Percentiles rank a stretch among this genome's conserved stretches.
Conservation (phyloP, 129 eudicot genomes). For the Flaveria trinervia region DNA sequence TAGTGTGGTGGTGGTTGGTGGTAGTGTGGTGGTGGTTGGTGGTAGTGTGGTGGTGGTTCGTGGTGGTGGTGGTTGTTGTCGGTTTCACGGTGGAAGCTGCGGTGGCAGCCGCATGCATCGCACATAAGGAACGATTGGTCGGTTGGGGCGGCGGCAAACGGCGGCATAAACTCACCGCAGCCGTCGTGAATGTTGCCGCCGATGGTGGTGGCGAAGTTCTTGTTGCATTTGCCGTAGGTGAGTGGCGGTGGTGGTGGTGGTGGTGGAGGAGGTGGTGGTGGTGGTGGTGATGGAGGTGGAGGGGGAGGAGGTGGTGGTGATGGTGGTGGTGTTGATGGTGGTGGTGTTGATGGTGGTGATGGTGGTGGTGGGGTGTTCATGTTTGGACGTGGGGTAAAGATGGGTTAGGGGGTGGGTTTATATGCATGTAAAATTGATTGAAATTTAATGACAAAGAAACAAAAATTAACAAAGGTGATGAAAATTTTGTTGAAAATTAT, state of each 20-base stretch:
- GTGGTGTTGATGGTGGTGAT: slow-evolving; percentile 37
- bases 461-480: not conserved
- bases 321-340: slow-evolving; percentile 32
- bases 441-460: not conserved
- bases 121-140: slow-evolving; percentile 55
- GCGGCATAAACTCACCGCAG: slow-evolving; percentile 69
- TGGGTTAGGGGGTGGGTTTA: not conserved
- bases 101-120: slow-evolving; percentile 83
- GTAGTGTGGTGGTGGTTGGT: slow-evolving; percentile 39
- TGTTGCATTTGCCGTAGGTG: slow-evolving; percentile 61
- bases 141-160: slow-evolving; percentile 11
- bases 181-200: slow-evolving; percentile 77
- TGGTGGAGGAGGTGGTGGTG: slow-evolving; percentile 36
- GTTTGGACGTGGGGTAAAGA: not conserved
- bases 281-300: slow-evolving; percentile 45
- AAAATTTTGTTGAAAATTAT: not conserved
- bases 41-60: slow-evolving; percentile 16
- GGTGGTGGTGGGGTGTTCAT: slow-evolving; percentile 9
- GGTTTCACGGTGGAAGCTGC: slow-evolving; percentile 75
- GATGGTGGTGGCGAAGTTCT: slow-evolving; percentile 60
- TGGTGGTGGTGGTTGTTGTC: slow-evolving; percentile 34
- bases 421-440: slow-evolving; percentile 9
- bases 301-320: slow-evolving; percentile 28
- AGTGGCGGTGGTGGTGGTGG: slow-evolving; percentile 38
- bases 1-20: slow-evolving; percentile 39